Percentiles rank a stretch among this genome's conserved stretches.
These are phyloP conservation scores for Leucocoprinus leucothites DNA, from an alignment of 768 basidiomycete genomes.

Conservation along the genomic window DNA sequence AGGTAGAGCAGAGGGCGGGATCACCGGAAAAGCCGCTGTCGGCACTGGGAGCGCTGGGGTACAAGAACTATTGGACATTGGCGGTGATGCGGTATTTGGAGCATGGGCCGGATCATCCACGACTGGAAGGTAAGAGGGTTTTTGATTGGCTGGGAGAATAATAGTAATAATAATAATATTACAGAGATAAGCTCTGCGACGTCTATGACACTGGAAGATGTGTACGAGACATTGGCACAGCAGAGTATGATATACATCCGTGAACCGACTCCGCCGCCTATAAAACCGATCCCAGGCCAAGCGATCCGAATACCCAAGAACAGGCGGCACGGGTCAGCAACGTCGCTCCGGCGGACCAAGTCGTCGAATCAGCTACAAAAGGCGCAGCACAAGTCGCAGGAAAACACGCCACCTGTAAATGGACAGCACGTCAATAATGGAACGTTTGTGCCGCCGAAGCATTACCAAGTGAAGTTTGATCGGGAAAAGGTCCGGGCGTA, in stretches of 20 bases:
- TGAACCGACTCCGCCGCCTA: slow-evolving; percentile 45
- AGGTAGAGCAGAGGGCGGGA: slow-evolving; percentile 87
- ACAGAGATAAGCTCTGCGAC: slow-evolving; percentile 83
- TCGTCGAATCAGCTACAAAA: slow-evolving; percentile 55
- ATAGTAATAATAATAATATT: slow-evolving; percentile 5
- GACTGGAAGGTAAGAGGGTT: slow-evolving; percentile 65
- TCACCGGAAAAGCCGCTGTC: slow-evolving; percentile 97
- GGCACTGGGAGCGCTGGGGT: slow-evolving; percentile 88
- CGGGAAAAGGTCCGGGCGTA: slow-evolving; percentile 61
- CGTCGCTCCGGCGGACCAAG: slow-evolving; percentile 6
- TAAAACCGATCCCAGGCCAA: slow-evolving; percentile 72
- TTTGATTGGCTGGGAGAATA: not conserved
- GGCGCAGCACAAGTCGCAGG: slow-evolving; percentile 27
- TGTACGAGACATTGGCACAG: slow-evolving; percentile 68
- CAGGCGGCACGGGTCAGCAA: slow-evolving; percentile 51
- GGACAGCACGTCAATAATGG: slow-evolving; percentile 39
- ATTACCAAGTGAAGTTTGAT: slow-evolving; percentile 79
- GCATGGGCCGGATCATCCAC: slow-evolving; percentile 54
- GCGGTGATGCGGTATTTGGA: slow-evolving; percentile 77
- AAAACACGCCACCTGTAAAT: slow-evolving; percentile 33
- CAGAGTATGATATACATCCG: slow-evolving; percentile 71
- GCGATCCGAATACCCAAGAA: slow-evolving; percentile 73
- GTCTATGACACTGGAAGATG: slow-evolving; percentile 89
- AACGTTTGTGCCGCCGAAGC: slow-evolving; percentile 59
- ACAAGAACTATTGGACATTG: slow-evolving; percentile 92